Evolutionary conservation across 495 filamentous ascomycete species (phyloP).

Genomic region (Penicillium arizonense): DNA sequence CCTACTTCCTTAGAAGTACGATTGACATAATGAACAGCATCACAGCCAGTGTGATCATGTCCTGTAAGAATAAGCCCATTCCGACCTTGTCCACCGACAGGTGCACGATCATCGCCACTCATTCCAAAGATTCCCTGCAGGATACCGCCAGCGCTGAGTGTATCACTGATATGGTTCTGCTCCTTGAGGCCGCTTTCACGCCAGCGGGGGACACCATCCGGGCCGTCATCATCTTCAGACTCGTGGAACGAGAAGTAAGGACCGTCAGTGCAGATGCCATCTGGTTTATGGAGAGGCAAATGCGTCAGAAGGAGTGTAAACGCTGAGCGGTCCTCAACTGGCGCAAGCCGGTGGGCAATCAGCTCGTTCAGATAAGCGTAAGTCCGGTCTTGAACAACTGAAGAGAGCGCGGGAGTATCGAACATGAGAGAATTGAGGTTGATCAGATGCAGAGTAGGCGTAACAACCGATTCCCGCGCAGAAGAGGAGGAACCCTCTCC

Average conservation of each 20-base stretch:
- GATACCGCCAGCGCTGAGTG: conserved; percentile 60
- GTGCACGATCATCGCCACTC: conserved; percentile 53
- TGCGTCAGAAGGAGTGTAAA: conserved; percentile 88
- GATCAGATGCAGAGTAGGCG: conserved; percentile 65
- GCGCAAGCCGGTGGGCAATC: conserved; percentile 58
- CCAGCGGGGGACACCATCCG: conserved; percentile 29
- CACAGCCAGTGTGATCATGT: conserved; percentile 93
- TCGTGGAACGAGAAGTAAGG: conserved; percentile 75
- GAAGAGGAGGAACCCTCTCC: neutral
- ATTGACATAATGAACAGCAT: conserved; percentile 77
- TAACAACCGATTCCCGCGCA: conserved; percentile 25
- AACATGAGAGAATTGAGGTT: conserved; percentile 90
- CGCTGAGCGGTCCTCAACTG: conserved; percentile 63
- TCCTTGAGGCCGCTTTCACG: conserved; percentile 69
- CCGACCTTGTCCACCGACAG: conserved; percentile 56
- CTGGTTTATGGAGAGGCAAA: conserved; percentile 81
- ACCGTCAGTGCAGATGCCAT: conserved; percentile 78
- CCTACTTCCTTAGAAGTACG: conserved; percentile 22
- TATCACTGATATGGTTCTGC: conserved; percentile 83
- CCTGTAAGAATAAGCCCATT: conserved; percentile 81
- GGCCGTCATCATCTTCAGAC: conserved; percentile 39
- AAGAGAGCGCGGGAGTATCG: conserved; percentile 71
- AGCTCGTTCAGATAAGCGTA: conserved; percentile 76
- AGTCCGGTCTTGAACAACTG: conserved; percentile 63
- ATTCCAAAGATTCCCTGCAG: conserved; percentile 79